Conservation (phyloP, 768 basidiomycete genomes). For the Mycena crocata region DNA sequence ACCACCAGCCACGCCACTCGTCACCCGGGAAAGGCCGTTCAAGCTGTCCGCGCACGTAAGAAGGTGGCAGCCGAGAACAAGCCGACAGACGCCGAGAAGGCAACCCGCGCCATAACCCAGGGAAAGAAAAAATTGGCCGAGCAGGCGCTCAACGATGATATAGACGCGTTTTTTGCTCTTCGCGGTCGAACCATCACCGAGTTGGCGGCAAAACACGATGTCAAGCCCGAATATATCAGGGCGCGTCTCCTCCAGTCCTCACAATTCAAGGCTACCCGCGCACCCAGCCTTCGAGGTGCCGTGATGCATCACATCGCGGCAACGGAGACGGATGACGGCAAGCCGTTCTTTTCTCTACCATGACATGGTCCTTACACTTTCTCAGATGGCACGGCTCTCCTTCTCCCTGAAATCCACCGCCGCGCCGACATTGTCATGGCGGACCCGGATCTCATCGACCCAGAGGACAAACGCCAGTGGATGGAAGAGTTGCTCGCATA, state of each 20-base stretch:
- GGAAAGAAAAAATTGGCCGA: background rate
- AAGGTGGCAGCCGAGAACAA: background rate
- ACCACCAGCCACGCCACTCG: background rate
- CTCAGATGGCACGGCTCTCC: background rate
- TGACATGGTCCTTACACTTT: background rate
- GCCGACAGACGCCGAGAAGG: background rate
- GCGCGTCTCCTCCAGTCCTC: background rate
- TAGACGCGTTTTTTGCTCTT: background rate
- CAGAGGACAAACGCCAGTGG: background rate
- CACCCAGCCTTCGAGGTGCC: background rate
- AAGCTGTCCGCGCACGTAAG: background rate
- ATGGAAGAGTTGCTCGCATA: too few species aligned
- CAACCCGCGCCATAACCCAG: background rate
- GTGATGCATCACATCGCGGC: background rate
- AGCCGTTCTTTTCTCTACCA: slow-evolving; percentile 1
- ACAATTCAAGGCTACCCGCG: background rate
- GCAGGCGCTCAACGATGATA: background rate
- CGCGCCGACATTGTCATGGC: background rate
- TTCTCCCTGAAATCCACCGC: background rate
- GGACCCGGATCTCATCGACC: background rate
- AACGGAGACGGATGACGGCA: background rate
- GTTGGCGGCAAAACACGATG: background rate
- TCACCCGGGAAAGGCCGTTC: background rate
- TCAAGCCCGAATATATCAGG: background rate
- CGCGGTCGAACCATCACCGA: background rate